Evolutionary conservation across 2,329 filamentous ascomycete genomes (phyloP), one percentile per base, ranked within the genome.

Genomic region (Talaromyces sp.): DNA sequence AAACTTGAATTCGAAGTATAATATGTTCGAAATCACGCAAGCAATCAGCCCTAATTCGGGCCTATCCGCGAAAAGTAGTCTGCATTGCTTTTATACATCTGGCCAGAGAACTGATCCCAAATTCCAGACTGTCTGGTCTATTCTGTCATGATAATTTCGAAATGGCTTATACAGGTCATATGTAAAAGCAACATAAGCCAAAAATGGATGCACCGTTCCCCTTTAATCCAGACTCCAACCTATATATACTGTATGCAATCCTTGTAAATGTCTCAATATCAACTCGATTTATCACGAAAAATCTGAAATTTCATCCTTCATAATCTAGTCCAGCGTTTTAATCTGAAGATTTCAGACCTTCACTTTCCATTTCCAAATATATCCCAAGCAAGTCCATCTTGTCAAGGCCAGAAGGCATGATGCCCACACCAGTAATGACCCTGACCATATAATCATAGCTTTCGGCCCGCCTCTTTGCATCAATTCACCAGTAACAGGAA

Each of bases 401-500:
- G 76, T 77, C 66, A 74, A 71, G 8, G 71, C 24, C 27, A 79
- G 76, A 31, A 76, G 68, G 0, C 71, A 66, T 54, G 76, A 65
- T 0, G 78, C 75, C 3, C 81, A 65, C 3, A 79, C 72, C 2
- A 83, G 68, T 8, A 83, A 70, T 5, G 75, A 78, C 9, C 80
- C 78, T 57, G 82, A 76, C 52, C 82, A 81, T 0, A 79, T 79
- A 0, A 82, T 80, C 65, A 84, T 74, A 2, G 79, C 77, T 52
- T 73, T 73, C 3, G 78, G 74, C 0, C 82, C 82, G 45, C 82
- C 79, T 4, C 74, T 78, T 52, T 83, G 76, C 1, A 84, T 76
- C 77, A 84, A 79, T 60, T 82, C 77, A 14, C 82, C 82, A 11
- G 79, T 80, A 11, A 82, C 76, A 0, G 82, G 82, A 1, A 83